phyloP scores from a whole-genome alignment of 2,329 filamentous ascomycete species.

The Cladosporium phlei region DNA sequence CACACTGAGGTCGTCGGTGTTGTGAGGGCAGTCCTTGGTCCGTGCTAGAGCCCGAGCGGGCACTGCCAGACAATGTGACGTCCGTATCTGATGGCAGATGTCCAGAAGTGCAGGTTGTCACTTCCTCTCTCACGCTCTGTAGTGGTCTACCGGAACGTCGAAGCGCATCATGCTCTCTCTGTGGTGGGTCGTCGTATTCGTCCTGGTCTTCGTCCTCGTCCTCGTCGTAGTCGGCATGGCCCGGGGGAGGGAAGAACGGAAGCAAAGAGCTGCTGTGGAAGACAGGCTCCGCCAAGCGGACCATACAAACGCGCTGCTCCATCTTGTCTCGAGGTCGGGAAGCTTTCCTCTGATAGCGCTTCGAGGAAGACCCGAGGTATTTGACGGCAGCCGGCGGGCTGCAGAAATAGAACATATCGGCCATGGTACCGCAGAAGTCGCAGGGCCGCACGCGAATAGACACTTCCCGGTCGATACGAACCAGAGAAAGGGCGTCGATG shows the following conservation, averaged over 20 bases:
- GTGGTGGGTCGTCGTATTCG: no score
- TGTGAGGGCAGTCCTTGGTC: no score
- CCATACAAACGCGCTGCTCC: slow-evolving; percentile 24
- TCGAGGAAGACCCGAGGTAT: slow-evolving; percentile 14
- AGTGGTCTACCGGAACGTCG: no score
- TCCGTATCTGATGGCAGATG: no score
- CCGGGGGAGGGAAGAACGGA: neutral
- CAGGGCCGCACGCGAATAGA: neutral
- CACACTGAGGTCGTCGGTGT: no score
- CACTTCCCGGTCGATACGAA: neutral
- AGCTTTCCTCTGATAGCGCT: slow-evolving; percentile 17
- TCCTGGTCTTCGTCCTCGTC: no score
- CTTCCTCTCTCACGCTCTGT: no score
- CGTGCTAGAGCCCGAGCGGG: no score
- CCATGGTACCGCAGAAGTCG: slow-evolving; percentile 14
- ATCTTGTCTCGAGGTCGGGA: slow-evolving; percentile 15
- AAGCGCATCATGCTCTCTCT: no score
- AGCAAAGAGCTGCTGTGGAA: slow-evolving; percentile 22
- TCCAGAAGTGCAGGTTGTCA: no score
- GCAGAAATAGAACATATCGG: slow-evolving; percentile 26
- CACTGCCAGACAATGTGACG: no score
- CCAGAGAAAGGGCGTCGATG: slow-evolving; percentile 1
- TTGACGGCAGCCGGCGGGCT: slow-evolving; percentile 19
- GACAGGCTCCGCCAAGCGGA: slow-evolving; percentile 25
- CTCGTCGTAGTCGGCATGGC: no score